These are phyloP conservation scores for Aspergillus puulaauensis DNA, from an alignment of 2,329 filamentous ascomycete species.

Conservation along the genomic window DNA sequence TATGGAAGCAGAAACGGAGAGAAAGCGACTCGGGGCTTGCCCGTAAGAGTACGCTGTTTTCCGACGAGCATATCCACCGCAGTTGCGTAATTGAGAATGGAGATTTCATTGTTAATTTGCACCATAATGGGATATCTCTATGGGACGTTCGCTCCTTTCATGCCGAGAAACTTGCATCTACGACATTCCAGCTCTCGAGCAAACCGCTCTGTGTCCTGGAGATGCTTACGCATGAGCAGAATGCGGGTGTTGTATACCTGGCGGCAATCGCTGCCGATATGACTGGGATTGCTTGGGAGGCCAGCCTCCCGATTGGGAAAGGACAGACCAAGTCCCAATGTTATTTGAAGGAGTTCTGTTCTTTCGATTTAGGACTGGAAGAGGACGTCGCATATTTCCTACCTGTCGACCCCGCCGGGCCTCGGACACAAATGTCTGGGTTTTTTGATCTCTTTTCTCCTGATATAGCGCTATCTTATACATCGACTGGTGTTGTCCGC, in stretches of 20 bases:
- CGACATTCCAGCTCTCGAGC: slow-evolving; percentile 60
- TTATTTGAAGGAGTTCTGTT: slow-evolving; percentile 65
- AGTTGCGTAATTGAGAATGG: slow-evolving; percentile 77
- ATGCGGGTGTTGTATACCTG: slow-evolving; percentile 63
- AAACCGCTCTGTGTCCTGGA: slow-evolving; percentile 79
- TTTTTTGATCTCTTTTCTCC: slow-evolving; percentile 84
- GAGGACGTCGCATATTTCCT: slow-evolving; percentile 62
- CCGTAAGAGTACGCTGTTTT: slow-evolving; percentile 67
- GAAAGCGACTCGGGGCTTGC: slow-evolving; percentile 56
- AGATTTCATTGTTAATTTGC: slow-evolving; percentile 76
- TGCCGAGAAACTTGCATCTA: slow-evolving; percentile 60
- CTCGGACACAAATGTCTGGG: slow-evolving; percentile 67
- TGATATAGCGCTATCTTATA: slow-evolving; percentile 85
- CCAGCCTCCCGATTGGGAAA: slow-evolving; percentile 56
- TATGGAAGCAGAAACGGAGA: slow-evolving; percentile 71
- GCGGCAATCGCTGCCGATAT: slow-evolving; percentile 80
- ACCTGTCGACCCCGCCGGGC: slow-evolving; percentile 83
- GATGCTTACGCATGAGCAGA: slow-evolving; percentile 60
- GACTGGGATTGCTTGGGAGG: slow-evolving; percentile 78
- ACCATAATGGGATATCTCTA: slow-evolving; percentile 67
- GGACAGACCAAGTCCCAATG: slow-evolving; percentile 34
- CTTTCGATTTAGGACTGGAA: slow-evolving; percentile 63
- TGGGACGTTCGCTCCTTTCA: slow-evolving; percentile 71
- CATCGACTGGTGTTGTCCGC: slow-evolving; percentile 68
- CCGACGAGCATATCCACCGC: slow-evolving; percentile 71